These are phyloP conservation scores for Phylloporus sp. DNA, from an alignment of 768 basidiomycete species.

Conservation along the genomic window DNA sequence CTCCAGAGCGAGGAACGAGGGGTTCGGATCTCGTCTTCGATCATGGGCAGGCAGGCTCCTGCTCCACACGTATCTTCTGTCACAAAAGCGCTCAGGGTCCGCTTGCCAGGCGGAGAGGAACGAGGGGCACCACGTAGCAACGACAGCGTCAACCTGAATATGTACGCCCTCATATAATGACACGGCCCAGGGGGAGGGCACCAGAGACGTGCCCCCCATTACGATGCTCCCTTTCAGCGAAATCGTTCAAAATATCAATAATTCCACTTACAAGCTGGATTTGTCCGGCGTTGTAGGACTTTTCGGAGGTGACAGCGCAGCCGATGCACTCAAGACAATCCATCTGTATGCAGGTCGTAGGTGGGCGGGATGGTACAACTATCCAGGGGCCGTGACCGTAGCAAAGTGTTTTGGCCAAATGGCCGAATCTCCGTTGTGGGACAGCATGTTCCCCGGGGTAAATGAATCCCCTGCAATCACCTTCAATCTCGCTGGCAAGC, in stretches of 20 bases:
- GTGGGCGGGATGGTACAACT: conserved; percentile 36
- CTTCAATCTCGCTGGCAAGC: conserved; percentile 25
- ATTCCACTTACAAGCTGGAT: conserved; percentile 20
- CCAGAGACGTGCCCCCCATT: neutral
- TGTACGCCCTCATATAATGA: conserved; percentile 7
- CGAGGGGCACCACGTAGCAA: neutral
- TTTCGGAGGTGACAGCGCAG: conserved; percentile 31
- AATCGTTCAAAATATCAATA: conserved; percentile 9
- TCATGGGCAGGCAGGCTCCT: too few relatives aligned
- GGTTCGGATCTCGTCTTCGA: neutral
- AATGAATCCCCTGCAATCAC: conserved; percentile 23
- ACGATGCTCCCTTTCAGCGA: conserved; percentile 16
- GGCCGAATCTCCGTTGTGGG: conserved; percentile 25
- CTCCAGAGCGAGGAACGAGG: too few relatives aligned
- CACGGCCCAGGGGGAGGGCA: neutral
- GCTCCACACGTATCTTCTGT: too few relatives aligned
- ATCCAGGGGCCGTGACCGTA: conserved; percentile 29
- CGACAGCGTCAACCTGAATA: neutral
- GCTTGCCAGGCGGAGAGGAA: neutral
- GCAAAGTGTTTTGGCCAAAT: conserved; percentile 32
- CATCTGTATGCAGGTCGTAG: conserved; percentile 27
- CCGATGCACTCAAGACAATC: conserved; percentile 30
- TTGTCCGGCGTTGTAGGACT: conserved; percentile 28
- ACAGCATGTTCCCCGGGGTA: conserved; percentile 30
- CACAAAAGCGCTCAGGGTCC: neutral